These are phyloP conservation scores for Rubia peregrina DNA, from an alignment of 305 asterid genomes.

Conservation along the genomic window DNA sequence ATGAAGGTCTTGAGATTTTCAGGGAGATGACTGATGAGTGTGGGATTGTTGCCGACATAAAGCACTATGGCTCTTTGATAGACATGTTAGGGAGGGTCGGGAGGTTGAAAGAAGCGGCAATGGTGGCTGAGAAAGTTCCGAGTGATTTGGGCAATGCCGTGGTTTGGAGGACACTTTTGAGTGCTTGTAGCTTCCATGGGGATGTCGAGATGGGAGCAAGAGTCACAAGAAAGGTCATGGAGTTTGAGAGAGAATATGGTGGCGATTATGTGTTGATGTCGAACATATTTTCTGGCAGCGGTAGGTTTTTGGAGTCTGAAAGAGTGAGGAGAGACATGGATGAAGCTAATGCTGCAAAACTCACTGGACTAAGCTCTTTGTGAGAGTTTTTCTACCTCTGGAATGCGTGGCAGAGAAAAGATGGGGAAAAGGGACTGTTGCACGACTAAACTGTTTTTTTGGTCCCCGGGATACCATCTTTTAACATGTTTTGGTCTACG, in stretches of 20 bases:
- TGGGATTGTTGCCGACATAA: constrained; percentile 3
- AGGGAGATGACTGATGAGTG: constrained; percentile 4
- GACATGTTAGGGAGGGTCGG: constrained; percentile 10
- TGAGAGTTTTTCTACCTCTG: background rate
- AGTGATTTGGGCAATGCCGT: background rate
- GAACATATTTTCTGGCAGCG: constrained; percentile 1
- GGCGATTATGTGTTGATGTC: constrained; percentile 4
- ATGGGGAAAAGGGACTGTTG: too few relatives aligned
- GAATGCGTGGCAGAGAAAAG: too few relatives aligned
- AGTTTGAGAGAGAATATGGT: background rate
- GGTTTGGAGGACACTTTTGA: constrained; percentile 7
- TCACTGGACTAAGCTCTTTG: constrained; percentile 3
- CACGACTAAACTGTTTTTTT: too few relatives aligned
- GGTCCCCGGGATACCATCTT: too few relatives aligned
- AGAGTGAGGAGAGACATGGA: constrained; percentile 1
- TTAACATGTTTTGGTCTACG: too few relatives aligned
- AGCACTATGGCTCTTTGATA: constrained; percentile 3
- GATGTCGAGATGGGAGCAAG: constrained; percentile 8
- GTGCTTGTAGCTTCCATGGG: constrained; percentile 11
- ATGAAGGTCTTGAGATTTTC: constrained; percentile 9
- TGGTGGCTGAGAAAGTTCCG: background rate
- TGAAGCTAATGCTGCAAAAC: constrained; percentile 3
- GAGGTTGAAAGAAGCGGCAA: constrained; percentile 3
- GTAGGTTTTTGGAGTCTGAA: constrained; percentile 1
- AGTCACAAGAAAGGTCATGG: constrained; percentile 6